Evolutionary conservation across 2,329 filamentous ascomycete genomes (phyloP).

Genomic region (Cladophialophora carrionii): DNA sequence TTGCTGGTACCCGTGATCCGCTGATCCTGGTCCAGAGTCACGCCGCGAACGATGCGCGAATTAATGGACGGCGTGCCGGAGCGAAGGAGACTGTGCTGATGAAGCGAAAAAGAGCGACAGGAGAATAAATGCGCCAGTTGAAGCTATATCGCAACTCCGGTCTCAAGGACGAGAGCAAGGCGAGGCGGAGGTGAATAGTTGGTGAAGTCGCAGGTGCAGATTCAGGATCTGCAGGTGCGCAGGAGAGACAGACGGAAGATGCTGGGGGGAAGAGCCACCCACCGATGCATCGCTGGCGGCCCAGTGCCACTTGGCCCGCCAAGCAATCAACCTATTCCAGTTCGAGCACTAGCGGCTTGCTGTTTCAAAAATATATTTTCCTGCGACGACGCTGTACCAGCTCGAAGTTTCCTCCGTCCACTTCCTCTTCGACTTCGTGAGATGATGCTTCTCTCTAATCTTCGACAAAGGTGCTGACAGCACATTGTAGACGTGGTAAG

Average conservation of each 20-base stretch:
- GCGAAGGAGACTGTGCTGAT: background rate
- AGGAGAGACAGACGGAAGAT: conserved; percentile 44
- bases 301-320: conserved; percentile 5
- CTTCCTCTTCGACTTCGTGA: background rate
- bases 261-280: conserved; percentile 13
- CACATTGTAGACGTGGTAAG: conserved; percentile 9
- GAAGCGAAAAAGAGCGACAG: conserved; percentile 16
- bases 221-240: conserved; percentile 24
- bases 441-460: background rate
- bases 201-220: conserved; percentile 15
- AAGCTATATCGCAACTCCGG: background rate
- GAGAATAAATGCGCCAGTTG: conserved; percentile 14
- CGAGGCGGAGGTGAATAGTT: conserved; percentile 6
- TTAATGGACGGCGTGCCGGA: conserved; percentile 6
- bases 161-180: background rate
- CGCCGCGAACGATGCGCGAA: conserved; percentile 8
- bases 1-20: conserved; percentile 14
- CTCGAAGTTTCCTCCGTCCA: background rate
- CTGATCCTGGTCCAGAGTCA: conserved; percentile 7
- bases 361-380: conserved; percentile 10
- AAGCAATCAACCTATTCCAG: conserved; percentile 6
- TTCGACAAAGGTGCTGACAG: background rate
- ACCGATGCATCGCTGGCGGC: conserved; percentile 1
- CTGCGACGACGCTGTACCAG: background rate
- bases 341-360: conserved; percentile 10